Base-by-base conservation (phyloP, 345 rosid species). In the Dimocarpus longan region DNA sequence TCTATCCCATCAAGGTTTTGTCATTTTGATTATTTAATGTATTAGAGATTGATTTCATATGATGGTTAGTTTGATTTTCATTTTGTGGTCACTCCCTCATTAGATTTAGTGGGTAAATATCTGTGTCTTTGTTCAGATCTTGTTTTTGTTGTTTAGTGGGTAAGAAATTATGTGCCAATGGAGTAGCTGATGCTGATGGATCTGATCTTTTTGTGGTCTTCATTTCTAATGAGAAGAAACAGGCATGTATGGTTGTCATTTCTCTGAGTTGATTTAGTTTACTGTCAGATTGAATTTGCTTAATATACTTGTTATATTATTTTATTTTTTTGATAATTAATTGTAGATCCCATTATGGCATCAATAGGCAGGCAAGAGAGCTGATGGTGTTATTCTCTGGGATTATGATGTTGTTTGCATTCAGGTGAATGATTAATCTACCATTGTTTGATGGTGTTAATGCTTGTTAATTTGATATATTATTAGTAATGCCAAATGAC, bases 261-360 rank as follows among this genome's bases (percentile, higher is more conserved):
- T 19, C 10, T 6, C 5, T 57, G 21, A 18, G 63, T 57, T 57
- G 24, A 57, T 12, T 37, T 66, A 32, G 28, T 46, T 46, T 64
- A 15, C 10, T 18, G 10, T 64, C 10, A 32, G 62, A 26, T 64
- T 74, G 24, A 74, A 60, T 21, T 57, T 37, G 39, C 8, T 4
- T 46, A 44, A 9, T 44, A 44, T 44, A 44, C 9, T 44, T 9
- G 48, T 37, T n/a, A 1, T 76, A 40, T n/a, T 73, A 46, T 39
- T 74, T 64, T 32, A 22, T 43, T 57, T 71, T 70, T 80, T 43
- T 59, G 18, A 46, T 63, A 50, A 73, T 60, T 76, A 22, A 69
- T 46, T 80, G 71, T 80, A 95, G 98, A 86, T 92, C 81, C 97
- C 98, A 19, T 78, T 95, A 42, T 95, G 98, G 98, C 86, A 95